Percentiles rank a stretch among this genome's conserved stretches.
phyloP scores from a whole-genome alignment of 148 eudicot species.

The Drosera capensis region DNA sequence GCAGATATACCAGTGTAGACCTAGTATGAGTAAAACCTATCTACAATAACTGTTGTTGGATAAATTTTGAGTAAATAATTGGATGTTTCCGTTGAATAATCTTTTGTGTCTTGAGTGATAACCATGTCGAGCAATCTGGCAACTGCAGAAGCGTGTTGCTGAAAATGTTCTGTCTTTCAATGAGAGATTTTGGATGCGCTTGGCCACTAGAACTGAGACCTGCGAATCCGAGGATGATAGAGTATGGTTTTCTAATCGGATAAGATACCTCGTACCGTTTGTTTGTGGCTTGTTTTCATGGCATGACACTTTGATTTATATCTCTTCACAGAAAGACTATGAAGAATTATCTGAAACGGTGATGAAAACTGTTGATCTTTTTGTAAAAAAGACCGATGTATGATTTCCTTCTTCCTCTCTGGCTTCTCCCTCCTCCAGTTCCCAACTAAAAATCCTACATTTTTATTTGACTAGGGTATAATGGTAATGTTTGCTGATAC shows the following conservation, averaged over 20 bases:
- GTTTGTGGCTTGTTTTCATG: background rate
- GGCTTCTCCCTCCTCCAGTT: background rate
- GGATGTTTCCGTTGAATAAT: too few relatives aligned
- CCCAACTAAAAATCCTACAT: background rate
- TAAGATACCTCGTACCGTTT: background rate
- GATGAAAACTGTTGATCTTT: slow-evolving; percentile 79
- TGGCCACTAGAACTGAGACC: slow-evolving; percentile 90
- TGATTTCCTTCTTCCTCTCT: slow-evolving; percentile 6
- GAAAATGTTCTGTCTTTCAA: slow-evolving; percentile 92
- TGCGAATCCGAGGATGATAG: slow-evolving; percentile 98
- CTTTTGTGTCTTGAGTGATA: too few relatives aligned
- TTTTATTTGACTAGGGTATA: background rate
- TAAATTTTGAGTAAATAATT: too few relatives aligned
- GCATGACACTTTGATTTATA: background rate
- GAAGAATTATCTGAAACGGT: slow-evolving; percentile 77
- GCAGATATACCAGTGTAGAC: too few relatives aligned
- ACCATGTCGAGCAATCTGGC: too few relatives aligned
- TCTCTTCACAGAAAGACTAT: slow-evolving; percentile 72
- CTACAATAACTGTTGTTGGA: too few relatives aligned
- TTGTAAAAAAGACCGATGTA: slow-evolving; percentile 85
- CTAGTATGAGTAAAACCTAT: too few relatives aligned
- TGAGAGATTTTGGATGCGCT: slow-evolving; percentile 93
- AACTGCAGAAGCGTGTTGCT: slow-evolving; percentile 79
- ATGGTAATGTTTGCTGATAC: background rate
- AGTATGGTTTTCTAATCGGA: slow-evolving; percentile 29